phyloP scores from a whole-genome alignment of 441 rosid genomes.

The Bruguiera hainesii region DNA sequence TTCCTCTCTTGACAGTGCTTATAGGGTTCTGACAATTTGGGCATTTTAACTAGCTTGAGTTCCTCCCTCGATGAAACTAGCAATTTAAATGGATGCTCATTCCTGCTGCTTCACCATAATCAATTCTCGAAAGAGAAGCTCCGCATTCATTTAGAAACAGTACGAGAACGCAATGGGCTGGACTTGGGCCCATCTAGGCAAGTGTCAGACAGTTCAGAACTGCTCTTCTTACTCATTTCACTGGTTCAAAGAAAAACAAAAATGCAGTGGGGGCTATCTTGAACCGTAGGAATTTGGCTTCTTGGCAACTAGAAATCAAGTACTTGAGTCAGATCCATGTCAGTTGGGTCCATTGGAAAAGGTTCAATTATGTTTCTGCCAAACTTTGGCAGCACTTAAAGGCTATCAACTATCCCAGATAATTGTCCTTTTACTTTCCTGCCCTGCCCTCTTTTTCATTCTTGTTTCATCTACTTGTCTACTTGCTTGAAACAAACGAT shows the following conservation, averaged over 20 bases:
- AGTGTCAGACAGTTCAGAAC: background rate
- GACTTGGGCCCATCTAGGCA: background rate
- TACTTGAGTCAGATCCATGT: slow-evolving; percentile 3
- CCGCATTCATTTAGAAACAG: background rate
- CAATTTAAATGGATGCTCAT: background rate
- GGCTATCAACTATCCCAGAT: background rate
- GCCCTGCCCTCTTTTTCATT: no score
- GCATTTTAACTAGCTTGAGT: background rate
- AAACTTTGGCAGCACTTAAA: background rate
- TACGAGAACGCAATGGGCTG: background rate
- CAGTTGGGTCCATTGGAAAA: slow-evolving; percentile 13
- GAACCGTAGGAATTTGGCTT: no score
- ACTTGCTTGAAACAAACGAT: no score
- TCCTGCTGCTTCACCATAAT: background rate
- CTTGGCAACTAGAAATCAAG: no score
- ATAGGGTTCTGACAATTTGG: background rate
- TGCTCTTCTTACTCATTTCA: no score
- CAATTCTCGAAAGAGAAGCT: background rate
- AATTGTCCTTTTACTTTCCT: background rate
- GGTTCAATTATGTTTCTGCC: slow-evolving; percentile 8
- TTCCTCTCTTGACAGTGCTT: background rate
- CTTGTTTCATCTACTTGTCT: no score
- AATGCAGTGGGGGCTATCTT: no score
- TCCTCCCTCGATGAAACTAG: background rate
- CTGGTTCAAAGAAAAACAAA: no score